A percentile compares a stretch with the other conserved stretches of the same genome.
These are phyloP conservation scores for Mucor racemosus DNA, from an alignment of 371 early-diverging fungal genomes.

Conservation along the genomic window DNA sequence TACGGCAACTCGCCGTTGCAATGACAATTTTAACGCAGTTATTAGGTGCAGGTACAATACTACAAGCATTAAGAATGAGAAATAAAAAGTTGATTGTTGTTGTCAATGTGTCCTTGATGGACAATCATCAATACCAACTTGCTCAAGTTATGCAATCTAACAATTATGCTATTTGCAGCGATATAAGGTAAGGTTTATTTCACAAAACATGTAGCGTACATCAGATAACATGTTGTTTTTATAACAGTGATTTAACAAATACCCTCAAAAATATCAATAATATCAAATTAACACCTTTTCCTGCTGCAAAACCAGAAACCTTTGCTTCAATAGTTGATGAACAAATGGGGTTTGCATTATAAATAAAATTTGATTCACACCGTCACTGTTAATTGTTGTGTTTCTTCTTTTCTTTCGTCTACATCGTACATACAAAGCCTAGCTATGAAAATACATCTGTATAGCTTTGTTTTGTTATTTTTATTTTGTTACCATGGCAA, in stretches of 20 bases:
- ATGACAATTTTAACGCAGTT: background rate
- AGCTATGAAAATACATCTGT: slow-evolving; percentile 2
- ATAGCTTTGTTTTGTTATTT: background rate
- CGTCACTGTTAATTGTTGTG: background rate
- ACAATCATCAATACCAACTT: slow-evolving; percentile 90
- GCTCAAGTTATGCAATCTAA: slow-evolving; percentile 67
- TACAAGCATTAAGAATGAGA: slow-evolving; percentile 73
- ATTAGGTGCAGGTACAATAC: slow-evolving; percentile 77
- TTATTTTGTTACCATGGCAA: background rate
- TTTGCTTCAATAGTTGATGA: slow-evolving; percentile 30
- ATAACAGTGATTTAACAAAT: slow-evolving; percentile 22
- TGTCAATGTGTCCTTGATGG: slow-evolving; percentile 76
- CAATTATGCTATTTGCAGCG: slow-evolving; percentile 58
- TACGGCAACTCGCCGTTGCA: background rate
- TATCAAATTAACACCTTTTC: slow-evolving; percentile 18
- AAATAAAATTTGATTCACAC: background rate
- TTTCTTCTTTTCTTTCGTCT: slow-evolving; percentile 5
- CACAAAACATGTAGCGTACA: background rate
- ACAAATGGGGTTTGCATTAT: slow-evolving; percentile 26
- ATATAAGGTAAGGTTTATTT: slow-evolving; percentile 38
- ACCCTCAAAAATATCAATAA: slow-evolving; percentile 15
- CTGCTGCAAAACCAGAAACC: slow-evolving; percentile 15
- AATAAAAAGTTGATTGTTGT: slow-evolving; percentile 74
- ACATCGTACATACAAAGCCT: background rate
- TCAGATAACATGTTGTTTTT: background rate